Evolutionary conservation across 1,284 basidiomycete species (phyloP).

Genomic region (Stygiomarasmius scandens): DNA sequence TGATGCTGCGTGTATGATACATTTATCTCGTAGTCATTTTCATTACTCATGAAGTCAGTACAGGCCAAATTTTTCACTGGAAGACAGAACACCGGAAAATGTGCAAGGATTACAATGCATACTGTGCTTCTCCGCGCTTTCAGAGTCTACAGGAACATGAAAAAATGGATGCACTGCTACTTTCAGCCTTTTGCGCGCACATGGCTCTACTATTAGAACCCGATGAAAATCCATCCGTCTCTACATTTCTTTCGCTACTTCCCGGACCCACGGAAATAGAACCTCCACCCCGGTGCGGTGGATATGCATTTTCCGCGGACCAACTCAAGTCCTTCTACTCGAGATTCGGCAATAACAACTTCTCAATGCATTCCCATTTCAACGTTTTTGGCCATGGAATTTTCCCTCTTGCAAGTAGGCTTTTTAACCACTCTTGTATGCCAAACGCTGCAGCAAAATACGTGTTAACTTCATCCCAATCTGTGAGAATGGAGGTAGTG

Average conservation of each 20-base stretch:
- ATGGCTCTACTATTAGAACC: slow-evolving; percentile 27
- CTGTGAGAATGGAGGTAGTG: slow-evolving; percentile 61
- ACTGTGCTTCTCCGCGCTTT: slow-evolving; percentile 46
- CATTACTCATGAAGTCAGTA: neutral
- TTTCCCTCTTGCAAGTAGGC: slow-evolving; percentile 70
- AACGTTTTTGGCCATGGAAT: slow-evolving; percentile 68
- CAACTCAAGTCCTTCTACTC: slow-evolving; percentile 42
- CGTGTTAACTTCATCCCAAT: slow-evolving; percentile 37
- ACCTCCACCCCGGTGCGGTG: slow-evolving; percentile 38
- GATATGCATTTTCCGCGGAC: slow-evolving; percentile 27
- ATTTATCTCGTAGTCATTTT: slow-evolving; percentile 5
- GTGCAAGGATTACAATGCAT: slow-evolving; percentile 58
- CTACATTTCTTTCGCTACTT: slow-evolving; percentile 54
- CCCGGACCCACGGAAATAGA: slow-evolving; percentile 37
- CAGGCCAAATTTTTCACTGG: slow-evolving; percentile 74
- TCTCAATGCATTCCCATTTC: slow-evolving; percentile 70
- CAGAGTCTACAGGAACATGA: slow-evolving; percentile 52
- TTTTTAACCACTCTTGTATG: slow-evolving; percentile 77
- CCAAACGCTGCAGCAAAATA: slow-evolving; percentile 74
- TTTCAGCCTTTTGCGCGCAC: slow-evolving; percentile 62
- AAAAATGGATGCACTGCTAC: slow-evolving; percentile 60
- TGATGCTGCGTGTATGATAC: slow-evolving; percentile 53
- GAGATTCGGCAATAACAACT: slow-evolving; percentile 79
- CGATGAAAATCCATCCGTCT: slow-evolving; percentile 31
- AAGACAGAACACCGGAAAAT: slow-evolving; percentile 60